Conservation (phyloP, 495 filamentous ascomycete genomes). For the Pseudotulostoma volvatum region DNA sequence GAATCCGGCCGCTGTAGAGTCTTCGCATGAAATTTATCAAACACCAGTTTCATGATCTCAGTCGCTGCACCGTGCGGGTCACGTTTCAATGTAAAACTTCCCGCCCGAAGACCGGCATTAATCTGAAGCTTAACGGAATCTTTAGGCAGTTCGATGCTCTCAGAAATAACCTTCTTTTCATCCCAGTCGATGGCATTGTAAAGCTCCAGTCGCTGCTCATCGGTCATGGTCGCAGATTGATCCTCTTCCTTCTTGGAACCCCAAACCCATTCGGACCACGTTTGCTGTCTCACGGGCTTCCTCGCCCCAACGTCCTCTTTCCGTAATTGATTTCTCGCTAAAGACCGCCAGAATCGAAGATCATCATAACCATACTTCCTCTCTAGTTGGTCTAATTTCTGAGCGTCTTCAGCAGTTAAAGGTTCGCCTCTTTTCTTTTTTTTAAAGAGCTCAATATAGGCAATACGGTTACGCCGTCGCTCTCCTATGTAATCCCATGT, state of each 20-base stretch:
- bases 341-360: conserved; percentile 86
- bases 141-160: conserved; percentile 72
- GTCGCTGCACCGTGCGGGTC: conserved; percentile 63
- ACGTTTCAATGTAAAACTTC: conserved; percentile 82
- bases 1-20: conserved; percentile 80
- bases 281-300: conserved; percentile 46
- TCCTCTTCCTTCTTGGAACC: conserved; percentile 52
- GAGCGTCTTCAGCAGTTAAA: conserved; percentile 47
- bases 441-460: conserved; percentile 91
- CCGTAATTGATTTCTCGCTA: conserved; percentile 84
- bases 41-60: conserved; percentile 77
- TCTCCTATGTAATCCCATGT: conserved; percentile 91
- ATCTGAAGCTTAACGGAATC: conserved; percentile 87
- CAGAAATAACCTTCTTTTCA: conserved; percentile 78
- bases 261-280: conserved; percentile 83
- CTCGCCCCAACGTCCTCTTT: conserved; percentile 83
- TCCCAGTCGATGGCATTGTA: conserved; percentile 98
- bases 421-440: conserved; percentile 69
- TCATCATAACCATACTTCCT: conserved; percentile 88
- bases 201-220: conserved; percentile 88
- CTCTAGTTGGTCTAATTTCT: conserved; percentile 62
- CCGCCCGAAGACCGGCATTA: conserved; percentile 74
- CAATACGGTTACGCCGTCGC: conserved; percentile 71
- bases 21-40: conserved; percentile 83
- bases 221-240: conserved; percentile 69